Evolutionary conservation across 164 flowering plant species (phyloP).

Genomic region (Protea cynaroides): DNA sequence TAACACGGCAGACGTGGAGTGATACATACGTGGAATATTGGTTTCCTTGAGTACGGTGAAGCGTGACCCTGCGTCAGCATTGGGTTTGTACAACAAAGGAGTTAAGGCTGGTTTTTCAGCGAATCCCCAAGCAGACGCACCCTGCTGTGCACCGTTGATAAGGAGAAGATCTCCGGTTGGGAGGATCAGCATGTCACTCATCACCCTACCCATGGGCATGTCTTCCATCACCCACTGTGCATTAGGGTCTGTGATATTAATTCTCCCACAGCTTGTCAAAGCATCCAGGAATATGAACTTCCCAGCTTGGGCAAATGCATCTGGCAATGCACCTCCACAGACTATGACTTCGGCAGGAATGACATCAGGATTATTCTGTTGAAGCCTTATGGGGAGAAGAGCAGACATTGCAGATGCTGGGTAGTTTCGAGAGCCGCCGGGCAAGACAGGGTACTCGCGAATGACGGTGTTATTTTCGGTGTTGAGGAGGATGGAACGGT

Average conservation of each 20-base stretch:
- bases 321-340: constrained; percentile 56
- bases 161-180: constrained; percentile 70
- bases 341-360: constrained; percentile 48
- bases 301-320: constrained; percentile 28
- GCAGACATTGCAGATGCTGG: constrained; percentile 65
- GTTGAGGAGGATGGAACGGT: constrained; percentile 52
- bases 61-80: constrained; percentile 14
- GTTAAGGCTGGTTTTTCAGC: constrained; percentile 44
- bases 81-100: constrained; percentile 51
- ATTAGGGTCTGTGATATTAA: constrained; percentile 27
- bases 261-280: constrained; percentile 40
- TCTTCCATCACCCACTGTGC: constrained; percentile 52
- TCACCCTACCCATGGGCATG: constrained; percentile 64
- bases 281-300: constrained; percentile 35
- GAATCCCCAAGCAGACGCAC: constrained; percentile 57
- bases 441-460: constrained; percentile 43
- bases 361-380: not conserved
- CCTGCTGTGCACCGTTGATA: constrained; percentile 72
- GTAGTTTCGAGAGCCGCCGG: constrained; percentile 79
- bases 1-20: constrained; percentile 49
- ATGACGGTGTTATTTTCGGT: constrained; percentile 29
- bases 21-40: constrained; percentile 75
- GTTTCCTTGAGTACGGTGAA: constrained; percentile 34
- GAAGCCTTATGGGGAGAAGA: constrained; percentile 61
- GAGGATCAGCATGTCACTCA: constrained; percentile 74